Percentiles rank a stretch among this genome's conserved stretches.
Evolutionary conservation across 2,329 filamentous ascomycete species (phyloP).

Genomic region (Daldinia sp.): DNA sequence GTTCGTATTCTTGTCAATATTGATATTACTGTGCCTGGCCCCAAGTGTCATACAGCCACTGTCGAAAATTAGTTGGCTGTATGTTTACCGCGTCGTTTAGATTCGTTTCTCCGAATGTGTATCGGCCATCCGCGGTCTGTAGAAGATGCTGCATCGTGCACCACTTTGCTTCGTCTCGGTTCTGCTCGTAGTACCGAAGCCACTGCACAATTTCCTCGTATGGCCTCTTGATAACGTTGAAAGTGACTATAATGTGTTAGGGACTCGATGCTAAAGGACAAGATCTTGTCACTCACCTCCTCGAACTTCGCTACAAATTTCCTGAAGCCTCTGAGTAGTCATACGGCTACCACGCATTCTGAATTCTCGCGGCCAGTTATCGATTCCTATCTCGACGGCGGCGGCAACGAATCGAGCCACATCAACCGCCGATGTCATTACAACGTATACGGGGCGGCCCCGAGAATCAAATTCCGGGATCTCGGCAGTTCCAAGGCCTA

Average conservation of each 20-base stretch:
- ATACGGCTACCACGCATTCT: slow-evolving; percentile 73
- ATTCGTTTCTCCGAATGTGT: slow-evolving; percentile 68
- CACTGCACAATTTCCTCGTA: slow-evolving; percentile 53
- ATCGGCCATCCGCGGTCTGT: slow-evolving; percentile 73
- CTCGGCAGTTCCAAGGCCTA: slow-evolving; percentile 65
- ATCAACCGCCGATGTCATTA: slow-evolving; percentile 74
- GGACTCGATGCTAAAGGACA: background rate
- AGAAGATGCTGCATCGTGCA: slow-evolving; percentile 68
- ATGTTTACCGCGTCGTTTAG: slow-evolving; percentile 62
- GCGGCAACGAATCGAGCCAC: slow-evolving; percentile 75
- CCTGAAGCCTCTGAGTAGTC: slow-evolving; percentile 66
- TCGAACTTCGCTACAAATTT: slow-evolving; percentile 58
- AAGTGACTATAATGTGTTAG: slow-evolving; percentile 37
- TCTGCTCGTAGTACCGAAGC: slow-evolving; percentile 54
- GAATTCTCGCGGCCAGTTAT: slow-evolving; percentile 73
- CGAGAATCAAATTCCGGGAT: slow-evolving; percentile 64
- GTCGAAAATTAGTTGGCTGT: slow-evolving; percentile 59
- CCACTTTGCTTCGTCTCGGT: slow-evolving; percentile 58
- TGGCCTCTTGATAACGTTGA: slow-evolving; percentile 48
- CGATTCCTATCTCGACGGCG: slow-evolving; percentile 68
- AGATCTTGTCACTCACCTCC: slow-evolving; percentile 51
- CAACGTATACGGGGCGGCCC: slow-evolving; percentile 63
- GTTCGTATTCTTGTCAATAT: background rate
- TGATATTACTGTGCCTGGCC: slow-evolving; percentile 38
- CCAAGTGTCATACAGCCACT: slow-evolving; percentile 64